These are phyloP conservation scores for Rhodotorula sp. DNA, from an alignment of 1,284 basidiomycete species.

Conservation along the genomic window DNA sequence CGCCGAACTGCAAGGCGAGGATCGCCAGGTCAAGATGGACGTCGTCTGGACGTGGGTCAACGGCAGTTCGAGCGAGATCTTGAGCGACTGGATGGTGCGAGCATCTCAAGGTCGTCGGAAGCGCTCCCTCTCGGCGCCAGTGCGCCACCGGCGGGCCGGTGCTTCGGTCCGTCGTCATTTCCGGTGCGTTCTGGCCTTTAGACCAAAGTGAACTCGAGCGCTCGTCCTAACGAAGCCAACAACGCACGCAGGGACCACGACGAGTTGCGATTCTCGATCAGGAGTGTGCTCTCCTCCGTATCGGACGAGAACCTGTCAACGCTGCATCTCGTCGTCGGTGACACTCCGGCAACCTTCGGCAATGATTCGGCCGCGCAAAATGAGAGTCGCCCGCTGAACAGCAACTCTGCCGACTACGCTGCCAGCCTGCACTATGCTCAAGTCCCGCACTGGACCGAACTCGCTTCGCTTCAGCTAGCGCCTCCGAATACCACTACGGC, in stretches of 20 bases:
- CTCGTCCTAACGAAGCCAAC: no score
- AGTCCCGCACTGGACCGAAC: slow-evolving; percentile 27
- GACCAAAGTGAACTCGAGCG: no score
- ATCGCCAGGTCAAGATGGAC: slow-evolving; percentile 12
- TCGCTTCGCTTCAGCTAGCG: slow-evolving; percentile 9
- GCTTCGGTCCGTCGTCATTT: slow-evolving; percentile 19
- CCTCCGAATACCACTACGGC: not conserved
- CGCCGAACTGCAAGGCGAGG: not conserved
- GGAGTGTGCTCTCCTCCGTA: slow-evolving; percentile 25
- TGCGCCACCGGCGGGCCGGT: not conserved
- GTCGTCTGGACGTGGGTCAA: slow-evolving; percentile 28
- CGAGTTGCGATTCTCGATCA: slow-evolving; percentile 39
- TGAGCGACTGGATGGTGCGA: slow-evolving; percentile 21
- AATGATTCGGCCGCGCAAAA: not conserved
- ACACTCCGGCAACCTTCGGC: slow-evolving; percentile 8
- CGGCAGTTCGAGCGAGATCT: slow-evolving; percentile 16
- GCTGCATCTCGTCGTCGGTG: slow-evolving; percentile 34
- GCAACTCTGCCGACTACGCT: not conserved
- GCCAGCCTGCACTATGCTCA: slow-evolving; percentile 10
- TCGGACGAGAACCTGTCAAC: not conserved
- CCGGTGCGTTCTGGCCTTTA: slow-evolving; percentile 13
- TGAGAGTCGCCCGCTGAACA: not conserved
- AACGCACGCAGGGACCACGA: slow-evolving; percentile 32
- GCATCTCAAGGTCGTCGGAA: not conserved
- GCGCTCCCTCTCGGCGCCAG: not conserved